Conservation (phyloP, 345 rosid genomes). For the Populus nigra region DNA sequence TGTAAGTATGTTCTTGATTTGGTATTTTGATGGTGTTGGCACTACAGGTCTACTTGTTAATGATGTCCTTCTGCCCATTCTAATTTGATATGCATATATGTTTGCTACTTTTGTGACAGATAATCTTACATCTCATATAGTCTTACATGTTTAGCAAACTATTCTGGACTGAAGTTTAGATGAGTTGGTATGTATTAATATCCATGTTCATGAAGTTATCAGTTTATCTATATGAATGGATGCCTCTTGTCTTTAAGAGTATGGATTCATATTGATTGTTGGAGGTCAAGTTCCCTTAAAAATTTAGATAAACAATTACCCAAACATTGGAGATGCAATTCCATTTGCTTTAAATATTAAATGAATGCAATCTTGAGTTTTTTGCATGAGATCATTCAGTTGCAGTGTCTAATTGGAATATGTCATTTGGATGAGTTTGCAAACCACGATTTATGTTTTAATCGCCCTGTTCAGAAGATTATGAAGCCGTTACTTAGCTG, state of each 20-base stretch:
- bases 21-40: background rate
- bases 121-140: background rate
- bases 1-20: background rate
- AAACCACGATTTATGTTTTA: slow-evolving; percentile 29
- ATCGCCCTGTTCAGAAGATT: slow-evolving; percentile 2
- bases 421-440: slow-evolving; percentile 34
- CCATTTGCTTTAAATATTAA: background rate
- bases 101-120: background rate
- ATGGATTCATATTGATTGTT: background rate
- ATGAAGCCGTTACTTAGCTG: slow-evolving; percentile 6
- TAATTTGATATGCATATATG: background rate
- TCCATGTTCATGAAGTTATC: background rate
- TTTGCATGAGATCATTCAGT: background rate
- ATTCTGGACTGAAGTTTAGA: background rate
- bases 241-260: background rate
- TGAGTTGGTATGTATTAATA: background rate
- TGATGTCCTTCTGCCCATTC: background rate
- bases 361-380: background rate
- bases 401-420: slow-evolving; percentile 3
- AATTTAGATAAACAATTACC: no score
- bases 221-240: background rate
- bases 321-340: background rate
- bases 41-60: background rate
- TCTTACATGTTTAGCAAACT: background rate
- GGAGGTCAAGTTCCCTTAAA: background rate